Percentiles rank a stretch among this genome's conserved stretches.
Evolutionary conservation across 306 rosid species (phyloP).

Genomic region (Argentina anserina): DNA sequence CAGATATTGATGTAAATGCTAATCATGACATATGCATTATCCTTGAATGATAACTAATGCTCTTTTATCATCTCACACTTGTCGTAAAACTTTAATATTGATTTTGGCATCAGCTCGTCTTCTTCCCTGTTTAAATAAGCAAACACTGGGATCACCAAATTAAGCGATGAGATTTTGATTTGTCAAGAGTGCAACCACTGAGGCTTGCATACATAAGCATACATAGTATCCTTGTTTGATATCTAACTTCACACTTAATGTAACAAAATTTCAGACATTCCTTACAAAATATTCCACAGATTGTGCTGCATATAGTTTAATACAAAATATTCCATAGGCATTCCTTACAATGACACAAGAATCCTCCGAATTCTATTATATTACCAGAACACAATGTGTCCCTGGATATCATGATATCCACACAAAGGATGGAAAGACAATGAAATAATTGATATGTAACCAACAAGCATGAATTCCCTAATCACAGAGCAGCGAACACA

Average conservation of each 20-base stretch:
- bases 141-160: too few relatives aligned
- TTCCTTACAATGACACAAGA: neutral
- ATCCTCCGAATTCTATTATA: neutral
- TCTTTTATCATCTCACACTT: too few relatives aligned
- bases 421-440: neutral
- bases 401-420: too few relatives aligned
- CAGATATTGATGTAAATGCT: neutral
- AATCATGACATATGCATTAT: neutral
- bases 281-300: neutral
- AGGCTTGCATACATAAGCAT: too few relatives aligned
- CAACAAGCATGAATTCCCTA: neutral
- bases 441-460: neutral
- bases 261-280: too few relatives aligned
- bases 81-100: too few relatives aligned
- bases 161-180: too few relatives aligned
- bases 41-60: neutral
- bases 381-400: neutral
- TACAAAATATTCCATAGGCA: neutral
- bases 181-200: too few relatives aligned
- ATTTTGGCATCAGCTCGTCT: too few relatives aligned
- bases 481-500: slow-evolving; percentile 6
- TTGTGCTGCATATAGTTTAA: neutral
- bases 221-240: too few relatives aligned
- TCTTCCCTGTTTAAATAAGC: too few relatives aligned
- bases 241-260: too few relatives aligned